Base-by-base conservation (phyloP, 2,329 filamentous ascomycete genomes). In the Myriosclerotinia duriaeana region DNA sequence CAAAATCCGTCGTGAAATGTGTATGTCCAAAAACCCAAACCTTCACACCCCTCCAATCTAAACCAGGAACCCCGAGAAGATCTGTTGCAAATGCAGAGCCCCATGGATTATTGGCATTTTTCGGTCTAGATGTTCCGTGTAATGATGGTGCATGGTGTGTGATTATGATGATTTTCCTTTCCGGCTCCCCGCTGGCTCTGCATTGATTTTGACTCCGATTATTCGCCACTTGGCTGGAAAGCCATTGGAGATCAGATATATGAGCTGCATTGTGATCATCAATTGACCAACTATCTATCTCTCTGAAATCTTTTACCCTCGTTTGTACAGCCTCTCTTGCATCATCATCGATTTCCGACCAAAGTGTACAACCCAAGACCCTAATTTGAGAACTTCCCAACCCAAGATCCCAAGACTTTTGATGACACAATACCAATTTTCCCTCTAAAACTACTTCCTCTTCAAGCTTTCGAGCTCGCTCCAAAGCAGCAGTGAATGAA, bases 1-100 rank as follows among this genome's bases (percentile, higher is more conserved):
- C 76, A 58, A 80, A 80, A 26, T 81, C 76, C 5, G 76, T 79
- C 5, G 77, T 78, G 48, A 77, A 76, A 64, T 81, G 80, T 1
- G 81, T 82, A 58, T 81, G 77, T 0, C 81, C 81, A 71, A 79
- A 82, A 0, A 82, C 71, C 81, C 80, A 82, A 26, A 71, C 65
- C 56, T 78, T 77, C 0, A 80, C 76, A 0, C 72, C 70, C 0
- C 7, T 5, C 53, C 36, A 56, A n/a, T 66, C 64, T 56, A 56
- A 63, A 22, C 38, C 46, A 26, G 34, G 53, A 44, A 38, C 65
- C 0, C 70, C 68, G 2, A 83, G 70, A 2, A 85, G 68, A 63
- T 87, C 82, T 0, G 84, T 86, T 7, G 80, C 83, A 74, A 86
- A 88, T 0, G 82, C 85, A 12, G 78, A 78, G 0, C 73, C 75